These are phyloP conservation scores for Coffea eugenioides DNA, from an alignment of 257 asterid species.

Conservation along the genomic window DNA sequence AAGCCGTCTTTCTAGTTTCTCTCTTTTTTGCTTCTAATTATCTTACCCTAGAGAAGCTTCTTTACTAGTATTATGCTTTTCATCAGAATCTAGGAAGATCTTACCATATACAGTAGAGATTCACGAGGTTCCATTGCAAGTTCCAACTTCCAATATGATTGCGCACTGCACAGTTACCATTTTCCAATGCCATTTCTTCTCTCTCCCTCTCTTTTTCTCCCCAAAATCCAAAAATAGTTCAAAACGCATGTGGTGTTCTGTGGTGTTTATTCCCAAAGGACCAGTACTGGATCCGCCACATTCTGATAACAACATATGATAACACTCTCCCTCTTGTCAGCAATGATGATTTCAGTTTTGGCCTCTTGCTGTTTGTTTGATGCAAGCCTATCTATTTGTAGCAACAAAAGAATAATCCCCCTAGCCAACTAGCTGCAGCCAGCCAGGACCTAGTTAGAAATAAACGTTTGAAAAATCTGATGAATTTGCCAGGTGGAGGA, in stretches of 20 bases:
- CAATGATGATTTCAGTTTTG: conserved; percentile 4
- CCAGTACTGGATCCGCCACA: conserved; percentile 1
- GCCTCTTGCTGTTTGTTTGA: conserved; percentile 15
- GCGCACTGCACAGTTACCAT: conserved; percentile 7
- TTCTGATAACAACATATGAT: neutral
- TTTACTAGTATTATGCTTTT: neutral
- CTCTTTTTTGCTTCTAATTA: neutral
- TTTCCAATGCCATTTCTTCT: neutral
- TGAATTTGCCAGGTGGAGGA: conserved; percentile 61
- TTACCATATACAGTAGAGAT: conserved; percentile 13
- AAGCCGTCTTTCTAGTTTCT: conserved; percentile 2
- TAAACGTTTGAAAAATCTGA: neutral
- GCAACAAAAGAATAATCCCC: neutral
- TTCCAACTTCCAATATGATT: conserved; percentile 22
- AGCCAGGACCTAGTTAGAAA: too few relatives aligned
- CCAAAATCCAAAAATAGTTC: neutral
- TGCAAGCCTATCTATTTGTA: neutral
- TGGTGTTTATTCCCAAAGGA: conserved; percentile 13
- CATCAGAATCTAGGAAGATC: conserved; percentile 27
- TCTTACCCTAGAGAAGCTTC: conserved; percentile 28
- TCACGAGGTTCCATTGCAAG: conserved; percentile 1
- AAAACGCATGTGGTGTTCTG: conserved; percentile 13
- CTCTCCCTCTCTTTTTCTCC: neutral
- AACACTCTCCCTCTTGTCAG: neutral
- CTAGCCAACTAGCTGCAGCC: neutral